Base-by-base conservation (phyloP, 2,329 filamentous ascomycete species). In the Gnomoniopsis smithogilvyi region DNA sequence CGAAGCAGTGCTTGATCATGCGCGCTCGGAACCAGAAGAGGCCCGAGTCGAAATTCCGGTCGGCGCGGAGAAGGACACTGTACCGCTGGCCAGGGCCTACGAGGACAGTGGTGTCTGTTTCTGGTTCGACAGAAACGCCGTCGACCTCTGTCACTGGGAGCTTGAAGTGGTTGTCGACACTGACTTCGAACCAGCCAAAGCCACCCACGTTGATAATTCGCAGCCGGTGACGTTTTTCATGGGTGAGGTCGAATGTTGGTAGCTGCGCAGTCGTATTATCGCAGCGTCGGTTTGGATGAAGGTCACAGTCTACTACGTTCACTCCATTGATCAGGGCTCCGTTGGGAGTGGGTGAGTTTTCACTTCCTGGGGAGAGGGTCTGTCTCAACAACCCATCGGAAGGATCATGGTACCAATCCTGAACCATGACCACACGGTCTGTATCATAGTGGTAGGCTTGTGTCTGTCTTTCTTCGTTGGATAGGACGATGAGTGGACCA, bases 51-150 rank as follows among this genome's bases (percentile, higher is more conserved):
- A 76, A 75, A 7, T 64, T 78, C 51, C 82, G 80, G 67, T 87
- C 86, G 6, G 86, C 78, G 1, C 82, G 81, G 1, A 92, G 66
- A 0, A 91, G 71, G 15, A 88, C 78, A 65, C 87, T 89, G 66
- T 90, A 91, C 15, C 89, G 80, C 67, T 92, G 89, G 0, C 88
- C 88, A 1, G 88, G 87, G 8, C 86, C 80, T 22, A 92, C 75
- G 61, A 89, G 86, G 55, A 92, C 72, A 62, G 84, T 81, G 36
- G 82, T 78, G 7, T 86, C 80, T 1, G 82, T 75, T 4, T 76
- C 73, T 0, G 88, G 85, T 59, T 85, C 78, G 1, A 90, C 82
- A 38, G 84, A 82, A 1, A 87, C 84, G 17, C 88, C 89, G 66
- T 92, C 89, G 0, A 89, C 85, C 68, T 91, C 89, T 11, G 88